Evolutionary conservation across 768 basidiomycete species (phyloP).

Genomic region (Phlegmacium glaucopus): DNA sequence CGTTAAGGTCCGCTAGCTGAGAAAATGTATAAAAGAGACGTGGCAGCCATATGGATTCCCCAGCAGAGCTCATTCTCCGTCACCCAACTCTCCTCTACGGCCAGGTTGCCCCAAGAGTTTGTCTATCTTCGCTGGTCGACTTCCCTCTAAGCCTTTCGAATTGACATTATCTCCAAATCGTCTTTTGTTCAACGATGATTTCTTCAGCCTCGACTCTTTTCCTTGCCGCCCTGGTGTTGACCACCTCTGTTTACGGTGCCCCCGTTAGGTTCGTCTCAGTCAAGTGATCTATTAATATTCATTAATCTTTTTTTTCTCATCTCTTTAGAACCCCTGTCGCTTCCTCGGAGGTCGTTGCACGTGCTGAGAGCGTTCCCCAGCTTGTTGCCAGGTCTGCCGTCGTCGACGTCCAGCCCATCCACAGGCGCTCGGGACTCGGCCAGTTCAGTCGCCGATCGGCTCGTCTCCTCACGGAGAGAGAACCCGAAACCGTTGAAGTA

Average conservation of each 20-base stretch:
- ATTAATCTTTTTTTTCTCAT: background rate
- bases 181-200: conserved; percentile 37
- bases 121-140: conserved; percentile 40
- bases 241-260: conserved; percentile 32
- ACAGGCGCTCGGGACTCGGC: conserved; percentile 15
- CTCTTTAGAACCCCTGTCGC: conserved; percentile 24
- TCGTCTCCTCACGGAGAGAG: conserved; percentile 22
- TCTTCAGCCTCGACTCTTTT: conserved; percentile 33
- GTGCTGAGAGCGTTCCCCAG: conserved; percentile 19
- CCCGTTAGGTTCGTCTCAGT: conserved; percentile 34
- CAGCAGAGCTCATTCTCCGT: conserved; percentile 41
- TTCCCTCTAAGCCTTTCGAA: conserved; percentile 30
- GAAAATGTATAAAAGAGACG: conserved; percentile 29
- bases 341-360: conserved; percentile 22
- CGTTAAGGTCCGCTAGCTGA: background rate
- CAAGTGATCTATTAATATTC: background rate
- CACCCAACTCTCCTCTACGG: conserved; percentile 31
- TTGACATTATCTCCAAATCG: conserved; percentile 20
- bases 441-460: conserved; percentile 22
- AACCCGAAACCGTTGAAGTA: conserved; percentile 14
- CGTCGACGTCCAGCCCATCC: conserved; percentile 23
- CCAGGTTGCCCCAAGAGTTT: conserved; percentile 44
- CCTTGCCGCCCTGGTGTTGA: conserved; percentile 36
- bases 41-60: conserved; percentile 21
- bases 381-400: conserved; percentile 22